Conservation (phyloP, 2,329 filamentous ascomycete genomes). For the Tolypocladium endophyticum region DNA sequence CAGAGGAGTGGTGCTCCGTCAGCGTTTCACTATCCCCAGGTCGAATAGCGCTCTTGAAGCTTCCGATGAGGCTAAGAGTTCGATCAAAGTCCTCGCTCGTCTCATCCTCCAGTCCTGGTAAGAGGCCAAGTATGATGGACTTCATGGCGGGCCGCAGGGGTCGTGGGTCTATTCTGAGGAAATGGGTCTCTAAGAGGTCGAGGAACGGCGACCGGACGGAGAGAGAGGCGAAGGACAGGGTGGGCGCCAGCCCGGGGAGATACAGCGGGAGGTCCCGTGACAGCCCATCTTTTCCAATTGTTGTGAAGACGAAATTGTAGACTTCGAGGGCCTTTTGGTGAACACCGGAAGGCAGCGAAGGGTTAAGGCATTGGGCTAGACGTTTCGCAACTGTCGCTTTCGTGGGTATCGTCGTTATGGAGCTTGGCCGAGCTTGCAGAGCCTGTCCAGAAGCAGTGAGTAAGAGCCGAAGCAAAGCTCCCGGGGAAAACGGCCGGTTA, state of each 20-base stretch:
- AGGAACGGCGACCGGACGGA: conserved; percentile 81
- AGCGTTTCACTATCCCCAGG: conserved; percentile 38
- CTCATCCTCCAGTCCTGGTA: conserved; percentile 91
- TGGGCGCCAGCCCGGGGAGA: conserved; percentile 78
- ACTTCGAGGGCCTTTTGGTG: conserved; percentile 96
- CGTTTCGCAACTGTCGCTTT: conserved; percentile 79
- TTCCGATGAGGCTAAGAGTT: conserved; percentile 67
- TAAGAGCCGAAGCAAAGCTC: neutral
- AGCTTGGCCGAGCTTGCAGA: conserved; percentile 73
- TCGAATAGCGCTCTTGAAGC: conserved; percentile 60
- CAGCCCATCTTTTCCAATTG: conserved; percentile 72
- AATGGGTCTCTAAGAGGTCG: conserved; percentile 69
- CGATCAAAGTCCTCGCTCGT: conserved; percentile 95
- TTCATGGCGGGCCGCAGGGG: conserved; percentile 81
- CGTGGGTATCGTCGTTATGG: conserved; percentile 64
- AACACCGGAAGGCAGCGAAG: conserved; percentile 84
- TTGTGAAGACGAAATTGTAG: conserved; percentile 78
- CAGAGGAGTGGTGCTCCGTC: conserved; percentile 43
- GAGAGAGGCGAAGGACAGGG: conserved; percentile 88
- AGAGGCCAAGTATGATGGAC: conserved; percentile 74
- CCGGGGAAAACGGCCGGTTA: neutral
- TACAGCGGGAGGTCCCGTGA: conserved; percentile 78
- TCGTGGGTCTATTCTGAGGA: conserved; percentile 59
- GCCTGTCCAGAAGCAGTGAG: conserved; percentile 41
- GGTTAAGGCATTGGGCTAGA: conserved; percentile 89